These are phyloP conservation scores for Sporothrix variecibatus DNA, from an alignment of 2,329 filamentous ascomycete genomes.

Conservation along the genomic window DNA sequence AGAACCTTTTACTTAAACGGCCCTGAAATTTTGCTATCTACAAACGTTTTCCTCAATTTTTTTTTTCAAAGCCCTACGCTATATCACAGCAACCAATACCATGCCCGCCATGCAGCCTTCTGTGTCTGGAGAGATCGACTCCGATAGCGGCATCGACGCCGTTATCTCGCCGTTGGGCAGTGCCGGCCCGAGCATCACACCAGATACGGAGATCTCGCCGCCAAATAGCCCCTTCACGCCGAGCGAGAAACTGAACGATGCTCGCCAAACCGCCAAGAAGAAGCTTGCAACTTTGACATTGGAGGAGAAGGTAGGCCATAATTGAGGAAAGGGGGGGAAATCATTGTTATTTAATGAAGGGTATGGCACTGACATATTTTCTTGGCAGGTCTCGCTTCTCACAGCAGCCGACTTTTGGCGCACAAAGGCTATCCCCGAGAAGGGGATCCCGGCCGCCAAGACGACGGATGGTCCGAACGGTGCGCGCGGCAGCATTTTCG, in stretches of 20 bases:
- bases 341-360: background rate
- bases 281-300: slow-evolving; percentile 55
- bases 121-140: slow-evolving; percentile 37
- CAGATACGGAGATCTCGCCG: slow-evolving; percentile 53
- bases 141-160: slow-evolving; percentile 40
- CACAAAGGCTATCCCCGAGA: slow-evolving; percentile 62
- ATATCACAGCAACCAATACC: background rate
- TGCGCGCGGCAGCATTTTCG: slow-evolving; percentile 67
- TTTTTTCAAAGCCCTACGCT: background rate
- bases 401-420: slow-evolving; percentile 71
- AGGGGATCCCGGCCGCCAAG: slow-evolving; percentile 65
- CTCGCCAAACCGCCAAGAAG: slow-evolving; percentile 47
- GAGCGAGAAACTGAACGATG: slow-evolving; percentile 40
- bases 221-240: slow-evolving; percentile 47
- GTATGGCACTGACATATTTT: background rate
- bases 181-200: slow-evolving; percentile 46
- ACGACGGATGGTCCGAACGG: slow-evolving; percentile 71
- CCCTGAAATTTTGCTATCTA: background rate
- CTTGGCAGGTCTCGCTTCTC: slow-evolving; percentile 55
- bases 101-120: slow-evolving; percentile 21
- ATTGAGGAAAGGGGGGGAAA: background rate
- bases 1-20: no score
- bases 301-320: slow-evolving; percentile 56
- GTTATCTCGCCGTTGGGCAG: slow-evolving; percentile 42
- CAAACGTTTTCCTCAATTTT: no score